These are phyloP conservation scores for Dictyostelium capitatum DNA, from an alignment of 78 protist genomes.

Conservation along the genomic window DNA sequence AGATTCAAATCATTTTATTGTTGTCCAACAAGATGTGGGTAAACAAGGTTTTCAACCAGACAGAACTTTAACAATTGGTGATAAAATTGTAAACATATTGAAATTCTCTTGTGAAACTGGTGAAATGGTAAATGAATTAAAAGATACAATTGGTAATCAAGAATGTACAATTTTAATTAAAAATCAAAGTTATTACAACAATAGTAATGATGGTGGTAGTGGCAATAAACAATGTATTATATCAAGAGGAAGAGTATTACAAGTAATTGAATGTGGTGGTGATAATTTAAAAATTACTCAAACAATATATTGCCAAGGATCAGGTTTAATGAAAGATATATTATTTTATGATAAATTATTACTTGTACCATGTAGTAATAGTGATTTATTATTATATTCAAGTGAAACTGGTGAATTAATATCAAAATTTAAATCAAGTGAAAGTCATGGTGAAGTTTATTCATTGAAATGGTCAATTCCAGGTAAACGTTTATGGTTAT, in stretches of 20 bases:
- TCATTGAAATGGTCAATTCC: slow-evolving; percentile 59
- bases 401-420: background rate
- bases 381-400: background rate
- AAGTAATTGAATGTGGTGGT: background rate
- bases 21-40: slow-evolving; percentile 57
- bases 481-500: slow-evolving; percentile 56
- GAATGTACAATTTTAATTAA: slow-evolving; percentile 21
- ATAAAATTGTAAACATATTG: background rate
- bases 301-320: slow-evolving; percentile 6
- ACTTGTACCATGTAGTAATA: slow-evolving; percentile 52
- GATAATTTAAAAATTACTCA: background rate
- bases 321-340: slow-evolving; percentile 60
- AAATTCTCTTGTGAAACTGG: background rate
- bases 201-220: background rate
- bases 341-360: background rate
- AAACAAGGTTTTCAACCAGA: slow-evolving; percentile 49
- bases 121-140: background rate
- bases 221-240: background rate
- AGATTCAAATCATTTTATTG: background rate
- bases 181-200: background rate
- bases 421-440: background rate
- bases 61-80: slow-evolving; percentile 40
- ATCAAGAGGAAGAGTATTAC: slow-evolving; percentile 35
- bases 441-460: slow-evolving; percentile 56
- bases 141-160: background rate